Base-by-base conservation (phyloP, 106 monocot genomes). In the Vanilla planifolia region DNA sequence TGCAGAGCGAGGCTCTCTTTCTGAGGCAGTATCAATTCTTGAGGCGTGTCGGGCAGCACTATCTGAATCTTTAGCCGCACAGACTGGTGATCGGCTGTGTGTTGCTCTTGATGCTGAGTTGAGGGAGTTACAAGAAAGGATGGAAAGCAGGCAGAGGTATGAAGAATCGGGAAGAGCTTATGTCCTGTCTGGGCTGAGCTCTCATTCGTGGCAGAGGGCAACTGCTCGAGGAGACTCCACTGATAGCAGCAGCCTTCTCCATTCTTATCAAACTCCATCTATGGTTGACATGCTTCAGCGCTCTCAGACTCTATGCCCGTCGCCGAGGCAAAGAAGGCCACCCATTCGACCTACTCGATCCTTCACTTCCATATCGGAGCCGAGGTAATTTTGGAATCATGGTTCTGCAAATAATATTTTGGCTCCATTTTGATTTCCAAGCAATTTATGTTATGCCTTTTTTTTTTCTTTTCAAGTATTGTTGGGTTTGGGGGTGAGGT, bases 141-240 rank as follows among this genome's bases (percentile, higher is more conserved):
- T 96, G 95, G 74, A 73, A 15, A 87, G 64, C 46, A 63, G 74
- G 63, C 83, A 86, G 58, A 55, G 67, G 46, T 96, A 96, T 27
- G 83, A 90, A 62, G 66, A 67, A 16, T 87, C 95, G 13, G 95
- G 95, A 15, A 72, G 95, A 43, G 95, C 95, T 5, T 96, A 96
- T 19, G 70, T 96, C 43, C 73, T 90, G 17, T 90, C 95, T 0
- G 95, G 95, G 2, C 29, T 96, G 63, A 96, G 95, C 70, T 96
- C 95, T 13, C 95, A 96, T 53, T 86, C 90, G 14, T 87, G 83
- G 95, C 95, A 96, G 74, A 75, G 90, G 44, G 95, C 90, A 13
- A 96, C 95, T 0, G 72, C 95, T 3, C 77, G 95, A 9, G 85
- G 94, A 9, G 80, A 80, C 68, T 95, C 89, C 0, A 95, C 94